These are phyloP conservation scores for Phytophthora niederhauseri DNA, from an alignment of 352 stramenopile genomes.

Conservation along the genomic window DNA sequence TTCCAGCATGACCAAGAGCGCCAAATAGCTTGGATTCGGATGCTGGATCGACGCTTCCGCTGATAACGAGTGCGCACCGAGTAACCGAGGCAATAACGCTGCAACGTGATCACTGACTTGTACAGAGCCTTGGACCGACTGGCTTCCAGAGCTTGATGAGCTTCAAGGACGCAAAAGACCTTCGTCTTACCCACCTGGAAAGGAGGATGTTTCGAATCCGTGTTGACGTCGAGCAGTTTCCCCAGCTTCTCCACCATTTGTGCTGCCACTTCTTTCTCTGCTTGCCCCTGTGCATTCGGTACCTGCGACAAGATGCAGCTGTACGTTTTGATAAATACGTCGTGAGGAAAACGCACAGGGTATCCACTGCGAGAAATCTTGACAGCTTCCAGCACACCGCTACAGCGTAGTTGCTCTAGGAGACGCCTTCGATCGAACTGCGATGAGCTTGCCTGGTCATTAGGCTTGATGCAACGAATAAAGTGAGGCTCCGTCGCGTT, in stretches of 20 bases:
- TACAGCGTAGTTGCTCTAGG: conserved; percentile 87
- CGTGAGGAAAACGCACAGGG: conserved; percentile 95
- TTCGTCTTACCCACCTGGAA: conserved; percentile 88
- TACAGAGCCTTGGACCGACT: conserved; percentile 69
- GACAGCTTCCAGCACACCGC: conserved; percentile 87
- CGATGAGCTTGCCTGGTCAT: conserved; percentile 65
- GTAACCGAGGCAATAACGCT: conserved; percentile 79
- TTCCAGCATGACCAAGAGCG: conserved; percentile 52
- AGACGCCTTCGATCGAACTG: conserved; percentile 73
- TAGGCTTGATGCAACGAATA: conserved; percentile 92
- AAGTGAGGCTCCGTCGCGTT: conserved; percentile 95
- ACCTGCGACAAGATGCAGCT: conserved; percentile 65
- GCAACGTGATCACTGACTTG: conserved; percentile 71
- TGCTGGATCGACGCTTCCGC: conserved; percentile 47
- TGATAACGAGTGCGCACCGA: conserved; percentile 52
- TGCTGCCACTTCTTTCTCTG: conserved; percentile 56
- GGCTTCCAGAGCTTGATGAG: conserved; percentile 71
- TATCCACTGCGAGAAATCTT: conserved; percentile 91
- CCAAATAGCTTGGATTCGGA: conserved; percentile 66
- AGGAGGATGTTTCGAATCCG: conserved; percentile 52
- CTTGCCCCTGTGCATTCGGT: conserved; percentile 42
- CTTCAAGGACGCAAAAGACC: conserved; percentile 76
- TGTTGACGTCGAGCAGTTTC: conserved; percentile 40
- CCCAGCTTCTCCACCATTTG: conserved; percentile 55
- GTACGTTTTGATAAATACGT: conserved; percentile 91